Conservation (phyloP, 2,329 filamentous ascomycete genomes). For the Fusarium beomiforme region DNA sequence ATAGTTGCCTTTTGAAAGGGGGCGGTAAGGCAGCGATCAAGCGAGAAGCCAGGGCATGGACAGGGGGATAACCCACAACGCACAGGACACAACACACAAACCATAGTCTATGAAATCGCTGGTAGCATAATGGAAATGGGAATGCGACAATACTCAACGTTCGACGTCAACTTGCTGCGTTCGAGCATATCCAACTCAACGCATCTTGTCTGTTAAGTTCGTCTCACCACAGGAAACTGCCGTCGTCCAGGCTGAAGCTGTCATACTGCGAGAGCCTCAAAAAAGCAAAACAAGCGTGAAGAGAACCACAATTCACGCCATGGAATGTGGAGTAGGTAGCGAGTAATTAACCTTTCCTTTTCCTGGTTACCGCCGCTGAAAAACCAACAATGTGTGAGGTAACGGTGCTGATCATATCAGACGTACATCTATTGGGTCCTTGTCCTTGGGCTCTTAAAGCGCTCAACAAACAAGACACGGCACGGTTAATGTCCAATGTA, state of each 20-base stretch:
- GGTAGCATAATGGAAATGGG: not conserved
- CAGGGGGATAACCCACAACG: not conserved
- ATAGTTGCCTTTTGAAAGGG: not conserved
- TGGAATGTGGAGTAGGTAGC: not conserved
- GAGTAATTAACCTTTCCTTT: not conserved
- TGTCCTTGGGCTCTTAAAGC: not conserved
- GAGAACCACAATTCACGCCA: not conserved
- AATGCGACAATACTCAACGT: not conserved
- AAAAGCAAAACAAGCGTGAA: constrained; percentile 9
- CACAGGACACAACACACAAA: not conserved
- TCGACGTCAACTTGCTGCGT: not conserved
- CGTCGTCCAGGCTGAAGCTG: not conserved
- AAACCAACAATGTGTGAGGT: not conserved
- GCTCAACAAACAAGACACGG: not conserved
- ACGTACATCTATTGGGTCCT: too few relatives aligned
- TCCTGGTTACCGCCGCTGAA: not conserved
- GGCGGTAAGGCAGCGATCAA: not conserved
- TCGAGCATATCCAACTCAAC: not conserved
- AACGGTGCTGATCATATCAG: not conserved
- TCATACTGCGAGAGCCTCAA: constrained; percentile 17
- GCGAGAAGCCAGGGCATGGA: constrained; percentile 1
- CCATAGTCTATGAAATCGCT: not conserved
- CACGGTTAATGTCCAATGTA: not conserved
- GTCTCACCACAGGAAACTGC: not conserved
- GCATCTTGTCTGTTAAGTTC: not conserved